Evolutionary conservation across 1,284 basidiomycete genomes (phyloP), one percentile per base, ranked within the genome.

Genomic region (Rhodofomes roseus): DNA sequence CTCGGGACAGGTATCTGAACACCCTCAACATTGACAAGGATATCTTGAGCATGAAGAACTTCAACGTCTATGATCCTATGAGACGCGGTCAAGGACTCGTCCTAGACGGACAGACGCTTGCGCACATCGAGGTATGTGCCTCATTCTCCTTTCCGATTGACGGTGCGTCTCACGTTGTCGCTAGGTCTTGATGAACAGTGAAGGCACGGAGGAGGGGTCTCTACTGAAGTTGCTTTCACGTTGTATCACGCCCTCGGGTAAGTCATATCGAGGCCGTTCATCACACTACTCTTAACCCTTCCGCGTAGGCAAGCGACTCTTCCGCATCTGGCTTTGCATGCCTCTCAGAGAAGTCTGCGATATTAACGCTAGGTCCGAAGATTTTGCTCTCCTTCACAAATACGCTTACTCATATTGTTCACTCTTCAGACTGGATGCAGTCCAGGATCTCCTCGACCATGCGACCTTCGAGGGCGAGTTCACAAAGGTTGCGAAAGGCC

Each of bases 31-130:
- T 98, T 62, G 95, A 95, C 76, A 92, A 93, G 70, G 93, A 97
- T 66, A 86, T 98, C 57, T 73, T 98, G 64, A 92, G 86, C 59
- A 95, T 96, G 86, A 90, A 87, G 75, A 97, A 97, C 71, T 98
- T 98, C 81, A 96, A 97, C 69, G 81, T 97, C 46, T 97, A 97
- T 70, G 95, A 98, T 73, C 95, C 96, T 0, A 93, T 97, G 84
- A 89, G 89, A 69, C 82, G 84, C 62, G 94, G 93, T 22, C 82
- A 89, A 69, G 92, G 89, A 23, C 76, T 98, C 50, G 82, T 92
- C 0, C 80, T 98, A 29, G 95, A 98, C 72, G 96, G 96, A 2
- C 94, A 97, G 71, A 96, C 94, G 0, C 78, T 98, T 52, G 91
- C 92, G 16, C 96, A 98, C 73, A 82, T 98, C 65, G 96, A 98